Conservation (phyloP, 2,329 filamentous ascomycete species). For the Aspergillus ochraceus region DNA sequence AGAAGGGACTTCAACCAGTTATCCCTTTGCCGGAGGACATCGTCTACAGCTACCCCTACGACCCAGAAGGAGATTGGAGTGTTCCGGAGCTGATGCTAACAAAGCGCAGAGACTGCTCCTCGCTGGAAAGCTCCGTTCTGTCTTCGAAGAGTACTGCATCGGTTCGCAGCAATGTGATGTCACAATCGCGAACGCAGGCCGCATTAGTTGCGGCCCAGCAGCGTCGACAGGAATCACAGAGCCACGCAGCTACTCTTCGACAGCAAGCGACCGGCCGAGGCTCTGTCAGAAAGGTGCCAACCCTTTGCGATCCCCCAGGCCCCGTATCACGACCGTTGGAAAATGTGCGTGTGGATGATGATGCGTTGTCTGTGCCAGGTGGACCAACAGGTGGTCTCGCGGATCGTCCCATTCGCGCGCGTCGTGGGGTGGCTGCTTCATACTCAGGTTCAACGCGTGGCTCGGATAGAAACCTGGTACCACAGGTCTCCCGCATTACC, state of each 20-base stretch:
- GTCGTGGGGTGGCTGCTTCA: slow-evolving; percentile 35
- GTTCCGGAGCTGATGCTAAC: slow-evolving; percentile 21
- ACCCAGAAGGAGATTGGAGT: slow-evolving; percentile 44
- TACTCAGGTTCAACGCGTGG: slow-evolving; percentile 36
- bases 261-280: slow-evolving; percentile 43
- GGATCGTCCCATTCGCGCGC: slow-evolving; percentile 41
- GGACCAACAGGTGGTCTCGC: slow-evolving; percentile 34
- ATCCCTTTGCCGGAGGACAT: slow-evolving; percentile 48
- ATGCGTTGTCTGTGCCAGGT: slow-evolving; percentile 7
- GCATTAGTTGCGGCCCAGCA: slow-evolving; percentile 43
- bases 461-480: slow-evolving; percentile 25
- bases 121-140: slow-evolving; percentile 27
- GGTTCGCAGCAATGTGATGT: slow-evolving; percentile 27
- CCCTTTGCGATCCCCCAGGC: slow-evolving; percentile 24
- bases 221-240: slow-evolving; percentile 42
- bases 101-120: slow-evolving; percentile 25
- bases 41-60: slow-evolving; percentile 47
- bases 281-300: slow-evolving; percentile 28
- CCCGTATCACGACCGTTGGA: slow-evolving; percentile 19
- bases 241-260: slow-evolving; percentile 49
- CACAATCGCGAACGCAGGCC: slow-evolving; percentile 37
- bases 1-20: slow-evolving; percentile 44
- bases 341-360: slow-evolving; percentile 16
- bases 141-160: slow-evolving; percentile 31
- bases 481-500: slow-evolving; percentile 32